Evolutionary conservation across 2,329 filamentous ascomycete species (phyloP).

Genomic region (Balansia obtecta): DNA sequence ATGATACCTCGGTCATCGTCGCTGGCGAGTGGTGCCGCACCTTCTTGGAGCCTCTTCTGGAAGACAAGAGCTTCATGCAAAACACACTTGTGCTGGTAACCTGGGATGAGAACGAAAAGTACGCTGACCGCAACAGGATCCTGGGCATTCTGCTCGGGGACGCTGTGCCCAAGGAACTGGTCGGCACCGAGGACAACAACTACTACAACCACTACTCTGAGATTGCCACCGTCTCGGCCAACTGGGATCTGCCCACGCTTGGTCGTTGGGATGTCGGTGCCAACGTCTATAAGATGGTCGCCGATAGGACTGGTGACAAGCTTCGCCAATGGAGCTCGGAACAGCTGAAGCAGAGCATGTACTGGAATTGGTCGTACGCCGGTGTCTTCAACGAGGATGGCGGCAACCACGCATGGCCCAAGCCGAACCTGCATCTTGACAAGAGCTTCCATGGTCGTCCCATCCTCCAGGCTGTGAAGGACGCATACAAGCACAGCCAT

Average conservation of each 20-base stretch:
- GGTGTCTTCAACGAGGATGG: conserved; percentile 30
- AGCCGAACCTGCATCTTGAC: conserved; percentile 26
- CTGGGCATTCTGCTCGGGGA: conserved; percentile 63
- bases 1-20: conserved; percentile 58
- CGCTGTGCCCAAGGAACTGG: conserved; percentile 50
- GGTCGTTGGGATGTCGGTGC: conserved; percentile 62
- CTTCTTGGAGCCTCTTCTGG: conserved; percentile 60
- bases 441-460: conserved; percentile 19
- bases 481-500: conserved; percentile 24
- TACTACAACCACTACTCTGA: conserved; percentile 66
- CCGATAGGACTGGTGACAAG: conserved; percentile 45
- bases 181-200: conserved; percentile 54
- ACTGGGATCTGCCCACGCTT: conserved; percentile 58
- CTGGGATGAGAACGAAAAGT: conserved; percentile 69
- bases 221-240: conserved; percentile 53
- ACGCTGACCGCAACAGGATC: conserved; percentile 54
- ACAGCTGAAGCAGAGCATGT: conserved; percentile 26
- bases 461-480: conserved; percentile 25
- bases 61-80: conserved; percentile 58
- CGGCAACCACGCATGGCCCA: conserved; percentile 23
- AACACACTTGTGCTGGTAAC: conserved; percentile 65
- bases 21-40: conserved; percentile 55
- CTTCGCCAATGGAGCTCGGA: conserved; percentile 25
- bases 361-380: conserved; percentile 42
- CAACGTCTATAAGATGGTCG: conserved; percentile 54